Base-by-base conservation (phyloP, 2,329 filamentous ascomycete genomes). In the Ophiobolus disseminans region DNA sequence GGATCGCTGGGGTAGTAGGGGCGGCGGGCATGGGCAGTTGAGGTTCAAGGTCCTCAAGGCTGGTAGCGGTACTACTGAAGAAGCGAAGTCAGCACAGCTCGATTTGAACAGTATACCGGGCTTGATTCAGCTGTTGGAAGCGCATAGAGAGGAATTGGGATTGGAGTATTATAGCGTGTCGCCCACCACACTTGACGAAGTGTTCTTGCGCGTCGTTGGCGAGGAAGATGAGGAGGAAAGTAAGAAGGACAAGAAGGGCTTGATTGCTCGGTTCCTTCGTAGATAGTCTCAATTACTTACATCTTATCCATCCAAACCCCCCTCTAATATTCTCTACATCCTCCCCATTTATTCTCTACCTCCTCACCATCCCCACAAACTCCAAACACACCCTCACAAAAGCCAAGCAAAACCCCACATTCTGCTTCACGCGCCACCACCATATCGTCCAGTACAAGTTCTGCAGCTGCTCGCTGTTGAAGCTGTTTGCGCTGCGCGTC, bases 121-220 rank as follows among this genome's bases (percentile, higher is more conserved):
- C 5, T 75, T 95, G 4, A 90, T 94, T 52, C 82, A 87, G 11
- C 65, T 87, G 31, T 77, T 96, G 1, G 92, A 97, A 73, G 83
- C 85, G 58, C 80, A 86, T 53, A 89, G 87, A 63, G 76, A 84
- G 16, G 72, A 75, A 4, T 72, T 96, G 21, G 89, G 89, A 0
- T 81, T 96, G 38, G 87, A 90, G 68, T 90, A 95, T 72, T 97
- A 93, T 73, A 91, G 88, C 40, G 90, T 96, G 57, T 89, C 85
- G 48, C 90, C 90, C 19, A 94, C 91, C 14, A 95, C 90, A 13
- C 76, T 97, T 32, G 92, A 97, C 68, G 90, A 96, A 73, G 91
- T 97, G 0, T 97, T 97, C 73, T 73, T 97, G 69, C 82, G 82
- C 20, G 94, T 97, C 66, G 91, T 96, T 0, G 86, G 87, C 1